Percentiles rank a stretch among this genome's conserved stretches.
These are phyloP conservation scores for Rhizophlyctis rosea DNA, from an alignment of 192 early-diverging fungal genomes.

Conservation along the genomic window DNA sequence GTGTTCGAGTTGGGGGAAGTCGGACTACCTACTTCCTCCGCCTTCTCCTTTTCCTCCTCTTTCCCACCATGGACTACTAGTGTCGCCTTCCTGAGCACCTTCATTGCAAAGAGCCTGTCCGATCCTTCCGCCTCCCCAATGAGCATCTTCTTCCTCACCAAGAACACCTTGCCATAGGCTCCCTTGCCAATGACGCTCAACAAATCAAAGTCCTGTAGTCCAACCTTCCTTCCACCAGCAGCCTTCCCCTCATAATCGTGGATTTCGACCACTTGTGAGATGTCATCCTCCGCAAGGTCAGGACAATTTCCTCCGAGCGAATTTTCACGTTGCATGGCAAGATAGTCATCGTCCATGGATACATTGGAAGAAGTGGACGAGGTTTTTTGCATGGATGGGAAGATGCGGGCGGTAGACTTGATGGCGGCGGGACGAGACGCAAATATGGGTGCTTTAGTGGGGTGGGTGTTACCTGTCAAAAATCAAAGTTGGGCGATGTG, in stretches of 20 bases:
- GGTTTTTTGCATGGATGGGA: neutral
- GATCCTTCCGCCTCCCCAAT: neutral
- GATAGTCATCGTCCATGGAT: neutral
- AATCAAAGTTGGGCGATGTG: neutral
- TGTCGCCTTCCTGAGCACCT: slow-evolving; percentile 86
- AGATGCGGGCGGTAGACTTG: neutral
- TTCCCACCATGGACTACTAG: slow-evolving; percentile 74
- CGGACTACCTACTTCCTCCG: too few species aligned
- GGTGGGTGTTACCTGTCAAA: neutral
- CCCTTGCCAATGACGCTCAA: slow-evolving; percentile 67
- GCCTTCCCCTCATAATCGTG: slow-evolving; percentile 6
- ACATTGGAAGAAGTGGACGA: neutral
- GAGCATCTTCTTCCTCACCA: slow-evolving; percentile 66
- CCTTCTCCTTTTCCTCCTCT: slow-evolving; percentile 60
- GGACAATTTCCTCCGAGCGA: neutral
- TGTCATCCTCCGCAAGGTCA: slow-evolving; percentile 10
- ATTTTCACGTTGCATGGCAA: neutral
- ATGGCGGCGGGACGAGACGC: too few species aligned
- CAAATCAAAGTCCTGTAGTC: slow-evolving; percentile 54
- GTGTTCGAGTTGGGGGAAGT: slow-evolving; percentile 51
- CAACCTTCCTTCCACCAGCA: slow-evolving; percentile 14
- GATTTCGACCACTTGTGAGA: slow-evolving; percentile 15
- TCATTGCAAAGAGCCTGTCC: slow-evolving; percentile 76
- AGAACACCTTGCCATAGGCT: slow-evolving; percentile 77
- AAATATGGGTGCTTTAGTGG: neutral